Conservation (phyloP, 208 protist genomes). For the Trypanosoma boissoni region DNA sequence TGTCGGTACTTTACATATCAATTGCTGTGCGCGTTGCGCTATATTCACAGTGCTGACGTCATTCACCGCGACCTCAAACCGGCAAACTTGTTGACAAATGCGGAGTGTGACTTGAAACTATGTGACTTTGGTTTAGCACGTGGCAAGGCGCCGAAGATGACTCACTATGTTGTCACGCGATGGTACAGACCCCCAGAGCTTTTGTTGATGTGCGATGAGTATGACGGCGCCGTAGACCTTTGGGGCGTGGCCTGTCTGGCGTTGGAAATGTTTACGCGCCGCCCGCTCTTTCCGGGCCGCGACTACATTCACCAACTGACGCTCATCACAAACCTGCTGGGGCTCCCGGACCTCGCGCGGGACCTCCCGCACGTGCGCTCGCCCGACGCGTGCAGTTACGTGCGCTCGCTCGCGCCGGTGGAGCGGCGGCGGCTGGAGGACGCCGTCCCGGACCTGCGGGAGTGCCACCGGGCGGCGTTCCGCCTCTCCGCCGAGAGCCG, state of each 20-base stretch:
- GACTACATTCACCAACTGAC: conserved; percentile 90
- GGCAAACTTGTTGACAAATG: conserved; percentile 92
- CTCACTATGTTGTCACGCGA: conserved; percentile 95
- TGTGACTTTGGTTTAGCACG: conserved; percentile 93
- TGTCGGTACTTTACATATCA: conserved; percentile 96
- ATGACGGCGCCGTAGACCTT: conserved; percentile 93
- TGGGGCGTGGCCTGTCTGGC: conserved; percentile 97
- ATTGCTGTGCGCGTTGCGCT: conserved; percentile 92
- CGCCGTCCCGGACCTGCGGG: conserved; percentile 40
- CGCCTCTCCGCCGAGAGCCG: conserved; percentile 44
- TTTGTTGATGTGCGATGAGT: conserved; percentile 90
- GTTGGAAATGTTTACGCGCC: conserved; percentile 91
- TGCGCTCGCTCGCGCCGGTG: conserved; percentile 46
- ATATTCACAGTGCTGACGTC: conserved; percentile 94
- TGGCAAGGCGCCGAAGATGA: conserved; percentile 85
- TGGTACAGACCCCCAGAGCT: conserved; percentile 99
- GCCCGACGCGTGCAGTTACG: conserved; percentile 63
- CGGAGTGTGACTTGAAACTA: conserved; percentile 90
- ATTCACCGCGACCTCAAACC: conserved; percentile 96
- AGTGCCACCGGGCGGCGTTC: conserved; percentile 44
- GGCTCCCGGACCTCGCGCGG: conserved; percentile 57
- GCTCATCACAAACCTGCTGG: conserved; percentile 71
- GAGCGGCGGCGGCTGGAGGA: conserved; percentile 54
- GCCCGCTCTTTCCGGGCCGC: conserved; percentile 76
- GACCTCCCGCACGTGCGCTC: conserved; percentile 72